Percentiles rank a stretch among this genome's conserved stretches.
Evolutionary conservation across 1,284 basidiomycete species (phyloP).

Genomic region (Trametes pubescens): DNA sequence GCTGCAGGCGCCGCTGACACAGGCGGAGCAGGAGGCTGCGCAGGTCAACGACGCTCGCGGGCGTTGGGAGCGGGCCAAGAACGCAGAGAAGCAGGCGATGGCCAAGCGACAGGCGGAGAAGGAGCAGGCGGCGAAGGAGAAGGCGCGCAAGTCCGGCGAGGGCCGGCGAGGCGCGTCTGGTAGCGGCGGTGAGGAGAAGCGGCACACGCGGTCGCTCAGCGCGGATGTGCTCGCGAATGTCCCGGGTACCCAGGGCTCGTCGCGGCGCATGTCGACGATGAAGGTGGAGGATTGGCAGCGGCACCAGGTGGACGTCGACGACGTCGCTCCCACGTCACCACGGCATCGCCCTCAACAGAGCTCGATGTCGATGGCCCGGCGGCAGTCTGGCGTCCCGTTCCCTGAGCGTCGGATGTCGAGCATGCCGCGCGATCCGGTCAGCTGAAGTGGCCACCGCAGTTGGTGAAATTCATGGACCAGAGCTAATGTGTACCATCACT

Average conservation of each 20-base stretch:
- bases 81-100: conserved; percentile 73
- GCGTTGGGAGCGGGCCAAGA: conserved; percentile 80
- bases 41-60: conserved; percentile 71
- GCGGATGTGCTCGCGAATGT: conserved; percentile 63
- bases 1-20: conserved; percentile 77
- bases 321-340: conserved; percentile 4
- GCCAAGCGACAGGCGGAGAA: conserved; percentile 74
- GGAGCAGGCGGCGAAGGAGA: conserved; percentile 54
- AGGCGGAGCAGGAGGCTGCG: conserved; percentile 74
- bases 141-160: conserved; percentile 56
- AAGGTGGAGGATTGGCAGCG: conserved; percentile 87
- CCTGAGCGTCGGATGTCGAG: conserved; percentile 44
- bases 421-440: conserved; percentile 35
- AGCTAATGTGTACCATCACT: conserved; percentile 32
- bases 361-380: conserved; percentile 35
- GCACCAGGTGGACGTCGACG: conserved; percentile 60
- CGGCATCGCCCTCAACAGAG: conserved; percentile 29
- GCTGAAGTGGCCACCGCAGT: conserved; percentile 17
- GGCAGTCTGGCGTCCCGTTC: conserved; percentile 47
- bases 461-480: conserved; percentile 29
- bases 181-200: conserved; percentile 42
- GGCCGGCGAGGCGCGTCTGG: conserved; percentile 13
- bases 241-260: conserved; percentile 49
- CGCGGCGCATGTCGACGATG: conserved; percentile 72
- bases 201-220: conserved; percentile 61